Evolutionary conservation across 2,329 filamentous ascomycete genomes (phyloP), one percentile per base, ranked within the genome.

Genomic region (Chrysoporthe austroafricana): DNA sequence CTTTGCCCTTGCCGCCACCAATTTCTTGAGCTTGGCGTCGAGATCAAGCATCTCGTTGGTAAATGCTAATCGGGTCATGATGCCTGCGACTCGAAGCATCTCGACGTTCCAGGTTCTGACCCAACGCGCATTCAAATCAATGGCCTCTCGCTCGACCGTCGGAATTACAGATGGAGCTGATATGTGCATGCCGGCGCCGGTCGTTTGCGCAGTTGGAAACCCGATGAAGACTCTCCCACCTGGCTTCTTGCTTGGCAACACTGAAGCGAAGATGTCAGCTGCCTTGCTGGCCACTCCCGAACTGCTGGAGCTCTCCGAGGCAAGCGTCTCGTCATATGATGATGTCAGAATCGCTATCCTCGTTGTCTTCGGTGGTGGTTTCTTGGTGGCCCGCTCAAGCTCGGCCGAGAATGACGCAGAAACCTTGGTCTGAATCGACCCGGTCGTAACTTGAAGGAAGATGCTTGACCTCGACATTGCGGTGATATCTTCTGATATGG

Each of bases 201-300:
- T 99, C 0, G 96, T 99, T 80, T 99, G 96, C 73, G 95, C 94
- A 1, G 96, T 99, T 3, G 96, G 95, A 75, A 99, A 99, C 0
- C 96, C 96, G 74, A 99, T 99, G 75, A 98, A 99, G 65, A 99
- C 92, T 64, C 93, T 90, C 7, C 96, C 96, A 9, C 88, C 88
- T 0, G 87, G 86, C 73, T 92, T 92, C 77, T 94, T 96, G 67
- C 88, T 93, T 2, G 96, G 96, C 5, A 98, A 80, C 0, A 99
- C 94, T 1, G 94, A 96, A 1, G 91, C 88, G 77, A 99, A 97
- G 8, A 99, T 89, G 75, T 97, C 93, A 0, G 86, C 85, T 2
- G 87, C 85, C 69, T 90, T 88, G 8, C 85, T 81, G 13, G 86
- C 75, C 18, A 80, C 77, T 6, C 78, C 81, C 1, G 80, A 76